Evolutionary conservation across 768 basidiomycete species (phyloP).

Genomic region (Lactifluus hygrophoroides): DNA sequence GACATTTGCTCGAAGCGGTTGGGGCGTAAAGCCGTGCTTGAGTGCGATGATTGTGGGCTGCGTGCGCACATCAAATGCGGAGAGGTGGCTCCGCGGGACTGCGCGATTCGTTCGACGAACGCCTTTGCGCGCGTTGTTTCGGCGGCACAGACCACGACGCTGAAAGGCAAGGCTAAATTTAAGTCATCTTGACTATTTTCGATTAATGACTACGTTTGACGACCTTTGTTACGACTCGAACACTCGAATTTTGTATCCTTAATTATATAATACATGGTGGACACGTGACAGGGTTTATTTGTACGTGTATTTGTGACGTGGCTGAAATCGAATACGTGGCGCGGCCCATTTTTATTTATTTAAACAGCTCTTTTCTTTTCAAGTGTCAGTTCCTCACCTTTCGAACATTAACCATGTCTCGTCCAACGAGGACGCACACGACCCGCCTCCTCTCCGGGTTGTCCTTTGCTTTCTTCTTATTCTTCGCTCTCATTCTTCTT

Average conservation of each 20-base stretch:
- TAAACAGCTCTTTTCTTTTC: background rate
- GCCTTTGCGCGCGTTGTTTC: too few relatives aligned
- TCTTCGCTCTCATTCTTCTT: conserved; percentile 66
- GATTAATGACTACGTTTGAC: background rate
- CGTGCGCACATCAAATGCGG: conserved; percentile 86
- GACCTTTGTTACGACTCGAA: conserved; percentile 1
- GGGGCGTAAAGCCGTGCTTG: conserved; percentile 77
- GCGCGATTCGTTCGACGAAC: conserved; percentile 44
- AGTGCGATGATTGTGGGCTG: conserved; percentile 85
- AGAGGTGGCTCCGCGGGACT: conserved; percentile 71
- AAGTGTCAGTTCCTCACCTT: background rate
- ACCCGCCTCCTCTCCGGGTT: conserved; percentile 21
- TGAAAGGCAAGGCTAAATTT: conserved; percentile 6
- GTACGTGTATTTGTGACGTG: too few relatives aligned
- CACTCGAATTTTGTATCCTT: too few relatives aligned
- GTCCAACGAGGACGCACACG: conserved; percentile 21
- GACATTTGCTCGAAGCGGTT: conserved; percentile 76
- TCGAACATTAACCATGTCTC: conserved; percentile 17
- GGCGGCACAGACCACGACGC: too few relatives aligned
- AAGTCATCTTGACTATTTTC: conserved; percentile 12
- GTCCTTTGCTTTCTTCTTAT: conserved; percentile 29
- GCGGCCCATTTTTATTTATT: background rate
- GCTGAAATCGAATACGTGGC: background rate
- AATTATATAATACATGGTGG: too few relatives aligned
- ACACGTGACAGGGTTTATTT: too few relatives aligned